Conservation (phyloP, 345 rosid species). For the Melaleuca alternifolia region DNA sequence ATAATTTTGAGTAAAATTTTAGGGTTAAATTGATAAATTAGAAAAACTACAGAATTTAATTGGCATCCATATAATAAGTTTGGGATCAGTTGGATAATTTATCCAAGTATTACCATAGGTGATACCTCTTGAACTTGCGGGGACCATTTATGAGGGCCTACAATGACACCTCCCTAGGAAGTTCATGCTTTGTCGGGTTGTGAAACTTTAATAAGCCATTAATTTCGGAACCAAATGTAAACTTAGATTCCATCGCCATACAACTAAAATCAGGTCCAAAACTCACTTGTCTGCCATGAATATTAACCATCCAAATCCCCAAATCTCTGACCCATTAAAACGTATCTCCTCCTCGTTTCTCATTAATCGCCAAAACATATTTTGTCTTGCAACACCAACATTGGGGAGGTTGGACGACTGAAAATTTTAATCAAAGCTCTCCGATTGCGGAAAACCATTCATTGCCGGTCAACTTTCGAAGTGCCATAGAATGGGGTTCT, state of each 20-base stretch:
- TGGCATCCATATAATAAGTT: no score
- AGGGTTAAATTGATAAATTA: not conserved
- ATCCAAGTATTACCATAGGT: not conserved
- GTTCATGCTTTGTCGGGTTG: not conserved
- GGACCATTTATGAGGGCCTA: not conserved
- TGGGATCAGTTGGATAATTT: no score
- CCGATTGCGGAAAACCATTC: no score
- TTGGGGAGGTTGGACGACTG: no score
- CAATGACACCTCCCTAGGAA: not conserved
- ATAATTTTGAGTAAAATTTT: not conserved
- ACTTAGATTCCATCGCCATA: no score
- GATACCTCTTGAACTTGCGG: not conserved
- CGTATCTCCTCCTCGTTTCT: not conserved
- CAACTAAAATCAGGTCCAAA: no score
- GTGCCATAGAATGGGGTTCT: no score
- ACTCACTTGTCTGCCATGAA: not conserved
- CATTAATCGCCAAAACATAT: no score
- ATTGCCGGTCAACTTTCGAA: no score
- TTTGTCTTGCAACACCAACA: no score
- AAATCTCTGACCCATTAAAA: not conserved
- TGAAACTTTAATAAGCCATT: not conserved
- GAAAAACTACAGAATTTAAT: fast-evolving
- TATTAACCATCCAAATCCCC: not conserved
- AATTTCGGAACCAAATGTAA: not conserved
- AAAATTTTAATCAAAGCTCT: no score